Evolutionary conservation across 2,329 filamentous ascomycete genomes (phyloP), one percentile per base, ranked within the genome.

Genomic region (Aspergillus sp.): DNA sequence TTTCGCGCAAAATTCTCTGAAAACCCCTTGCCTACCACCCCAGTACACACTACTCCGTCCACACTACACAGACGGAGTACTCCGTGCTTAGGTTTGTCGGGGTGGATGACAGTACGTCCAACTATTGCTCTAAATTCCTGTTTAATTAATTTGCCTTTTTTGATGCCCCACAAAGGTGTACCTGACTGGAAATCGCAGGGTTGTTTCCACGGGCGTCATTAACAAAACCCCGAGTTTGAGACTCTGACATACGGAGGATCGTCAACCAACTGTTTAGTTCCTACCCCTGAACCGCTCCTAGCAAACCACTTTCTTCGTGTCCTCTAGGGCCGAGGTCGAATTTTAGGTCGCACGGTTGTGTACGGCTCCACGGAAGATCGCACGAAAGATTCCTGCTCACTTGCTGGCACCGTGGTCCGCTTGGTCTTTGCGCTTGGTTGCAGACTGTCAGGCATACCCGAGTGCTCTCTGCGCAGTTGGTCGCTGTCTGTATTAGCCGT

Each of bases 321-420:
- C 39, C 29, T 49, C 58, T 49, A 62, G 58, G 56, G 63, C 64
- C 61, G 65, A 67, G 65, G 65, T 65, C 58, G 58, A 57, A 54
- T 57, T 50, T 49, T 49, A 55, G 54, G 65, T 69, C 58, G 64
- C 68, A 71, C 67, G 62, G 61, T 66, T 69, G 64, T 69, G 64
- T 67, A 71, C 67, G 62, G 61, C 66, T 69, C 65, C 63, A 66
- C 67, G 56, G 63, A 62, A 59, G 63, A 71, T 70, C 66, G 62
- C 63, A 66, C 62, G 50, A 61, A 59, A 47, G 45, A 47, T 9
- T 47, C 18, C 45, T 20, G 45, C 45, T 24, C 36, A 36, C 32
- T 14, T 14, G 11, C 31, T 36, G 10, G 31, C 6, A 29, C 31
- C 12, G 31, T 11, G 31, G 31, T 12, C 31, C 2, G 31, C 32